These are phyloP conservation scores for Talaromyces liani DNA, from an alignment of 495 filamentous ascomycete genomes.

Conservation along the genomic window DNA sequence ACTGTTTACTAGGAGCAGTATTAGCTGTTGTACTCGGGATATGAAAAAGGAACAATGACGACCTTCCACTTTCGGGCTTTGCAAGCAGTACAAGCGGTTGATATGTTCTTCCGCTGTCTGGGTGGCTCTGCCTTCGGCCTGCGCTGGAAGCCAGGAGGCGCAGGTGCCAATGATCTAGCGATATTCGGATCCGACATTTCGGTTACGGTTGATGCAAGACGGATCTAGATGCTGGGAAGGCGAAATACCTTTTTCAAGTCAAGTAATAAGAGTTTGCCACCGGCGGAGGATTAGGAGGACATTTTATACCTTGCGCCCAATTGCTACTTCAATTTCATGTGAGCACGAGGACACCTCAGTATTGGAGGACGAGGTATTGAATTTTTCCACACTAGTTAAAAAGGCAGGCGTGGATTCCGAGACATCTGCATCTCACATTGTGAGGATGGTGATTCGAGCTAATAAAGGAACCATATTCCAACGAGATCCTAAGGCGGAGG, in stretches of 20 bases:
- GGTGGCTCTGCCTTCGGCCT: neutral
- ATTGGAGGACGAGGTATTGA: neutral
- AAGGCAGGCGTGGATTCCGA: neutral
- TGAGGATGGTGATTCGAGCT: neutral
- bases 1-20: slow-evolving; percentile 15
- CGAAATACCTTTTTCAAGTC: neutral
- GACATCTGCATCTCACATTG: neutral
- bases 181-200: slow-evolving; percentile 5
- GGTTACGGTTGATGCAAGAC: neutral
- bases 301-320: neutral
- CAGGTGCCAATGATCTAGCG: slow-evolving; percentile 7
- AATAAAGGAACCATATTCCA: neutral
- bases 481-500: neutral
- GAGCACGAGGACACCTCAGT: neutral
- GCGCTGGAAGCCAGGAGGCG: slow-evolving; percentile 8
- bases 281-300: neutral
- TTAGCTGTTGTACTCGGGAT: neutral
- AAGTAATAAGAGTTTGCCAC: neutral
- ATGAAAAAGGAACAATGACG: neutral
- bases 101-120: slow-evolving; percentile 11
- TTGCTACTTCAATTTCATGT: neutral
- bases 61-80: slow-evolving; percentile 26
- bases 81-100: slow-evolving; percentile 22
- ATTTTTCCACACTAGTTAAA: neutral
- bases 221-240: neutral